A percentile compares a stretch with the other conserved stretches of the same genome.
Evolutionary conservation across 2,329 filamentous ascomycete species (phyloP).

Genomic region (Chrysosporium keratinophilum): DNA sequence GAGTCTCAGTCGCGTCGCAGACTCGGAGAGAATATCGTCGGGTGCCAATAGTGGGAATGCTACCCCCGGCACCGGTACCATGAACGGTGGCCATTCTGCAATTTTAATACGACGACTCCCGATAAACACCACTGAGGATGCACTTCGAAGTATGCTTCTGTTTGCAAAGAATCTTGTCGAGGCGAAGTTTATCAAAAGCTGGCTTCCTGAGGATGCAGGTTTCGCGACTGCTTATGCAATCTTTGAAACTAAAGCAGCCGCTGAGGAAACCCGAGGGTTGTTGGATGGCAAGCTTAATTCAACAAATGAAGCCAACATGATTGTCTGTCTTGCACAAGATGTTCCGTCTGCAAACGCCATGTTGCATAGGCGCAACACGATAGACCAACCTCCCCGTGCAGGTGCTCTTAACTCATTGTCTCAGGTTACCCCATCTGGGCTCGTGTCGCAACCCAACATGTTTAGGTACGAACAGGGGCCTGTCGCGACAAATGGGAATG

Average conservation of each 20-base stretch:
- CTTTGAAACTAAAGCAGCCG: constrained; percentile 48
- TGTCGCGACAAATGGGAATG: constrained; percentile 16
- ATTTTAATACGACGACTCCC: constrained; percentile 52
- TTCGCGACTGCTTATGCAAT: constrained; percentile 50
- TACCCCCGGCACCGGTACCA: constrained; percentile 25
- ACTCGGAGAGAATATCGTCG: constrained; percentile 14
- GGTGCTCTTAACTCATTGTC: constrained; percentile 5
- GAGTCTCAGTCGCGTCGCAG: neutral
- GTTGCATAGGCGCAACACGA: constrained; percentile 40
- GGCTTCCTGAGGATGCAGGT: constrained; percentile 47
- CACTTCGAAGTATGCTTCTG: constrained; percentile 53
- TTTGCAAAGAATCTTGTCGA: constrained; percentile 55
- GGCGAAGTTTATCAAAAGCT: constrained; percentile 46
- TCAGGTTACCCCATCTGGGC: constrained; percentile 32
- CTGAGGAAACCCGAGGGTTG: constrained; percentile 49
- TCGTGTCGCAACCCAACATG: constrained; percentile 14
- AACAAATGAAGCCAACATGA: constrained; percentile 50
- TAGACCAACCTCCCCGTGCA: constrained; percentile 37
- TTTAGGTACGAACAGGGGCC: constrained; percentile 5
- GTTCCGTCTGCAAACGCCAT: constrained; percentile 22
- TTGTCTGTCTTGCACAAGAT: constrained; percentile 43
- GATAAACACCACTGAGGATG: constrained; percentile 47
- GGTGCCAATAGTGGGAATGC: constrained; percentile 20
- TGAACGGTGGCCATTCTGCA: constrained; percentile 27
- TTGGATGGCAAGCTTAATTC: constrained; percentile 54